Percentiles rank a stretch among this genome's conserved stretches.
Evolutionary conservation across 108 stramenopile genomes (phyloP).

Genomic region (Cylindrotheca fusiformis): DNA sequence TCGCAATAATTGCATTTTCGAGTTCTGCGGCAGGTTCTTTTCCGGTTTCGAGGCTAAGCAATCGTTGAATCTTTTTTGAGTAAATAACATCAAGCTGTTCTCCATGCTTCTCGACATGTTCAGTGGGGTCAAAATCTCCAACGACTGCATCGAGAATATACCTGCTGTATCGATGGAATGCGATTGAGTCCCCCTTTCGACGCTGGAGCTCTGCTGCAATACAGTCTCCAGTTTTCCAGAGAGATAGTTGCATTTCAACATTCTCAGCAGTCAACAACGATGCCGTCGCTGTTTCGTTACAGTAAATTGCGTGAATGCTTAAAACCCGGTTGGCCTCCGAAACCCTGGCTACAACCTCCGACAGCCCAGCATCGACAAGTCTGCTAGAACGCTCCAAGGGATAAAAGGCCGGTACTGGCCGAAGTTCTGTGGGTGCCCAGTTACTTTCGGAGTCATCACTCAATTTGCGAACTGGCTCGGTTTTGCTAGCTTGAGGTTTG

Average conservation of each 20-base stretch:
- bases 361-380: slow-evolving; percentile 31
- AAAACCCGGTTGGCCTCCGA: slow-evolving; percentile 62
- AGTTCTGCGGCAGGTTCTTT: slow-evolving; percentile 34
- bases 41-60: slow-evolving; percentile 30
- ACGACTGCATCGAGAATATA: slow-evolving; percentile 77
- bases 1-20: slow-evolving; percentile 72
- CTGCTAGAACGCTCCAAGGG: slow-evolving; percentile 70
- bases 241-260: slow-evolving; percentile 56
- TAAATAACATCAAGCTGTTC: slow-evolving; percentile 39
- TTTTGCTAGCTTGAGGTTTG: neutral
- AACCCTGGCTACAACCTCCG: slow-evolving; percentile 37
- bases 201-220: slow-evolving; percentile 75
- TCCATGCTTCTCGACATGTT: slow-evolving; percentile 40
- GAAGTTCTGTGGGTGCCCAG: slow-evolving; percentile 37
- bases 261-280: slow-evolving; percentile 40
- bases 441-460: slow-evolving; percentile 9
- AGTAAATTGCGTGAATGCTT: slow-evolving; percentile 51
- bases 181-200: slow-evolving; percentile 74
- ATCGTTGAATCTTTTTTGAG: slow-evolving; percentile 44
- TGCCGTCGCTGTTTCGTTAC: slow-evolving; percentile 49
- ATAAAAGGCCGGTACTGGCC: slow-evolving; percentile 75
- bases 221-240: slow-evolving; percentile 41
- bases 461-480: neutral
- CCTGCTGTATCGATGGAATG: slow-evolving; percentile 74
- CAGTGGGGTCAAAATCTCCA: slow-evolving; percentile 60